Evolutionary conservation across 2,329 filamentous ascomycete genomes (phyloP), one percentile per base, ranked within the genome.

Genomic region (Uncinocarpus reesii): DNA sequence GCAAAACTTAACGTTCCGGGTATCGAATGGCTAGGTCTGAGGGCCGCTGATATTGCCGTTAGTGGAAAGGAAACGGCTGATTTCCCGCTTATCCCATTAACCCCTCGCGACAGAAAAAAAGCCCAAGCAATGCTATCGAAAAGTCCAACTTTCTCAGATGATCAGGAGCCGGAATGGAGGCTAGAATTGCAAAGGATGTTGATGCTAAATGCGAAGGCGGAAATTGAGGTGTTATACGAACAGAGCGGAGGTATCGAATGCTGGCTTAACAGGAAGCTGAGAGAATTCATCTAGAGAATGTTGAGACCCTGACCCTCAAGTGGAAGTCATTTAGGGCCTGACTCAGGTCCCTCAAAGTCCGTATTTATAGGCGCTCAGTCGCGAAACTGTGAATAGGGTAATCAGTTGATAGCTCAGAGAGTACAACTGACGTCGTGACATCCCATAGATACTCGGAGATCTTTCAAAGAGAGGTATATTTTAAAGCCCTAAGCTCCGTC

Each of bases 401-500:
- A n/a, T n/a, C n/a, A n/a, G n/a, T n/a, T n/a, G n/a, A n/a, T n/a
- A n/a, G n/a, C n/a, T n/a, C n/a, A n/a, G n/a, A n/a, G n/a, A n/a
- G n/a, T n/a, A n/a, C n/a, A n/a, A n/a, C n/a, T n/a, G n/a, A n/a
- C n/a, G n/a, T n/a, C n/a, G n/a, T n/a, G n/a, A 38, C 18, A 26
- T 40, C 20, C 5, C 15, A 28, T 16, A 5, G 15, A 3, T 16
- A 4, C 4, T 13, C n/a, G n/a, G 6, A 16, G 18, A 13, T 7
- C 13, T 16, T 29, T 32, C 5, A 23, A 23, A 6, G 23, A 21
- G 18, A 37, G 10, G 7, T 21, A 15, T 8, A 10, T 2, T 15
- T 73, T 69, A 88, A 58, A 94, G 67, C 1, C 88, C 88, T 58
- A 95, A 66, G 64, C 83, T 85, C 61, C 79, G 78, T 61, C 84